Percentiles rank a stretch among this genome's conserved stretches.
Conservation (phyloP, 352 stramenopile genomes). For the Phytopythium sindhum region DNA sequence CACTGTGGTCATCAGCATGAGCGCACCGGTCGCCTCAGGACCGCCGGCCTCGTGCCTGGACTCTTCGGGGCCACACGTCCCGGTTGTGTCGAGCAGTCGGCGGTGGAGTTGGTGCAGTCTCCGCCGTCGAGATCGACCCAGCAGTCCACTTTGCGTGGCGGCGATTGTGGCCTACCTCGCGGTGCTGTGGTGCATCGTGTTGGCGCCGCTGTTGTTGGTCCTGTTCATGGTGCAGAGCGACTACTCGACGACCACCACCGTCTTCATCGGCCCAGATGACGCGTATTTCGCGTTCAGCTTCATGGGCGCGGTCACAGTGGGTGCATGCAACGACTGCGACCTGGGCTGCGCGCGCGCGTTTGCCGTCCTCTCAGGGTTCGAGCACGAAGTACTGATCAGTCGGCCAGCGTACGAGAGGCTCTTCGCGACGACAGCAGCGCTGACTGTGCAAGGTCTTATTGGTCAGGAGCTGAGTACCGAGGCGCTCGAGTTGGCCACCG, state of each 20-base stretch:
- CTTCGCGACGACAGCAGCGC: constrained; percentile 8
- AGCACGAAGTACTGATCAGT: constrained; percentile 11
- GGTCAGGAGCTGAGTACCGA: constrained; percentile 10
- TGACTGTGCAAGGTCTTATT: neutral
- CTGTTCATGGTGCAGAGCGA: constrained; percentile 10
- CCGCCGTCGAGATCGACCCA: too few species aligned
- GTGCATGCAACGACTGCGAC: constrained; percentile 11
- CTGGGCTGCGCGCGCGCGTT: constrained; percentile 2
- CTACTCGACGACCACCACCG: constrained; percentile 10
- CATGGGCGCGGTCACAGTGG: constrained; percentile 13
- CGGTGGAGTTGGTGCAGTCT: neutral
- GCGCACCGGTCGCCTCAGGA: neutral
- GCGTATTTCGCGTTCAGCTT: constrained; percentile 20
- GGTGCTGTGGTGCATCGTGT: constrained; percentile 10
- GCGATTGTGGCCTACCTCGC: constrained; percentile 13
- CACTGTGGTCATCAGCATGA: neutral
- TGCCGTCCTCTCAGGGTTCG: constrained; percentile 6
- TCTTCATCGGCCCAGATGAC: constrained; percentile 17
- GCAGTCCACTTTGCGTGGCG: constrained; percentile 1
- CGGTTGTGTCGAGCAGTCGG: neutral
- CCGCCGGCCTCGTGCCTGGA: neutral
- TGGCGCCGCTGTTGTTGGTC: constrained; percentile 14
- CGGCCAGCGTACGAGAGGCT: constrained; percentile 18
- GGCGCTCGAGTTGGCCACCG: constrained; percentile 5
- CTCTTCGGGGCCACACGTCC: neutral